These are phyloP conservation scores for Trichoderma breve DNA, from an alignment of 2,329 filamentous ascomycete species.

Conservation along the genomic window DNA sequence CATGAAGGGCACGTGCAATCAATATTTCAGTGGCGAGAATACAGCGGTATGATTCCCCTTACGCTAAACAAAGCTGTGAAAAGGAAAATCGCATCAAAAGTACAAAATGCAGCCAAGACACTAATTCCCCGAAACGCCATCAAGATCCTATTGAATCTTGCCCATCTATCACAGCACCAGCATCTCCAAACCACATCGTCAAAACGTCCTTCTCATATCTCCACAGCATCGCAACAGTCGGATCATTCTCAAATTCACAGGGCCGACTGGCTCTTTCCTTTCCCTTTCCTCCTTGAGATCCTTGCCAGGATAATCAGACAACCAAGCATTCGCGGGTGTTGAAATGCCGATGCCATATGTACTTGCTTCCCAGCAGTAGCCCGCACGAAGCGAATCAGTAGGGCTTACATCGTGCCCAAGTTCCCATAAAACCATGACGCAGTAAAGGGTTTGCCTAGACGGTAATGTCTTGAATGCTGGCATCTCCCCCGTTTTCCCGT, in stretches of 20 bases:
- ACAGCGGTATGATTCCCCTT: not conserved
- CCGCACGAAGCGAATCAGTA: not conserved
- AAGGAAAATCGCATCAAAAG: not conserved
- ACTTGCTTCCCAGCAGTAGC: not conserved
- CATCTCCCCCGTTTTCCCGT: not conserved
- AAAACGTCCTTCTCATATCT: not conserved
- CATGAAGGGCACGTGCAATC: not conserved
- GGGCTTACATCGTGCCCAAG: not conserved
- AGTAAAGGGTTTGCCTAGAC: not conserved
- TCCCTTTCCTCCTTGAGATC: not conserved
- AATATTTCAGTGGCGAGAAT: not conserved
- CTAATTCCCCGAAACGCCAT: slow-evolving; percentile 9
- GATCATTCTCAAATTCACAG: not conserved
- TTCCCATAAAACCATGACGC: not conserved
- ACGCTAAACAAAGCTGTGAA: not conserved
- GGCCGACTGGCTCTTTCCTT: not conserved
- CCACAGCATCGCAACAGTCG: not conserved
- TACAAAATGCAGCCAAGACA: not conserved
- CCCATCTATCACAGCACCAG: not conserved
- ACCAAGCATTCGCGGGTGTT: too few relatives aligned
- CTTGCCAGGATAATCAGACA: not conserved
- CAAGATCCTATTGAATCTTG: not conserved
- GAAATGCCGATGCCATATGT: not conserved
- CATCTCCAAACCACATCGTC: not conserved
- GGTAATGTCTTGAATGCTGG: not conserved